Conservation (phyloP, 2,329 filamentous ascomycete species). For the Cladosporium sphaerospermum region DNA sequence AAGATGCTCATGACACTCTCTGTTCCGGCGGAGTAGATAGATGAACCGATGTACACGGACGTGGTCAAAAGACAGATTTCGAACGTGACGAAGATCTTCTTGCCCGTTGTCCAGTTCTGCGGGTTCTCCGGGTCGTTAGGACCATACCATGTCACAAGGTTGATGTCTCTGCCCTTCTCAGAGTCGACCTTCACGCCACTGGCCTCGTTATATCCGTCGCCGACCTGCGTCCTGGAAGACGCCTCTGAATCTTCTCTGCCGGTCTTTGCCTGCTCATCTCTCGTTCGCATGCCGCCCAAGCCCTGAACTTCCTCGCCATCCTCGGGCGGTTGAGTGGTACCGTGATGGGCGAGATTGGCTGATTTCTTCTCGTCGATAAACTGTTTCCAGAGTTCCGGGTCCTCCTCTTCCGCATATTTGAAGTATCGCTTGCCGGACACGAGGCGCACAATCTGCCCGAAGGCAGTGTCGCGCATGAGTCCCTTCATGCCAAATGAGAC, state of each 20-base stretch:
- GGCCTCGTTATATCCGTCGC: constrained; percentile 30
- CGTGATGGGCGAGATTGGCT: constrained; percentile 42
- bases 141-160: constrained; percentile 48
- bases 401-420: constrained; percentile 43
- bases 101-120: constrained; percentile 32
- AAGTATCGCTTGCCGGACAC: constrained; percentile 38
- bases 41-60: constrained; percentile 44
- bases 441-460: constrained; percentile 41
- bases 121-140: constrained; percentile 36
- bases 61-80: constrained; percentile 44
- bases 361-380: constrained; percentile 48
- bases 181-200: constrained; percentile 42
- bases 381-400: constrained; percentile 43
- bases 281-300: constrained; percentile 23
- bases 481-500: constrained; percentile 10
- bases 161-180: constrained; percentile 47
- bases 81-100: constrained; percentile 37
- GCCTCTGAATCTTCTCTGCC: constrained; percentile 13
- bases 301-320: constrained; percentile 24
- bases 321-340: constrained; percentile 32
- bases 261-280: constrained; percentile 16
- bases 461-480: constrained; percentile 36
- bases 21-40: constrained; percentile 45
- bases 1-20: constrained; percentile 38
- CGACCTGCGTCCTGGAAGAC: constrained; percentile 21